A percentile compares a stretch with the other conserved stretches of the same genome.
Conservation (phyloP, 106 monocot species). For the Dactylorhiza incarnata region DNA sequence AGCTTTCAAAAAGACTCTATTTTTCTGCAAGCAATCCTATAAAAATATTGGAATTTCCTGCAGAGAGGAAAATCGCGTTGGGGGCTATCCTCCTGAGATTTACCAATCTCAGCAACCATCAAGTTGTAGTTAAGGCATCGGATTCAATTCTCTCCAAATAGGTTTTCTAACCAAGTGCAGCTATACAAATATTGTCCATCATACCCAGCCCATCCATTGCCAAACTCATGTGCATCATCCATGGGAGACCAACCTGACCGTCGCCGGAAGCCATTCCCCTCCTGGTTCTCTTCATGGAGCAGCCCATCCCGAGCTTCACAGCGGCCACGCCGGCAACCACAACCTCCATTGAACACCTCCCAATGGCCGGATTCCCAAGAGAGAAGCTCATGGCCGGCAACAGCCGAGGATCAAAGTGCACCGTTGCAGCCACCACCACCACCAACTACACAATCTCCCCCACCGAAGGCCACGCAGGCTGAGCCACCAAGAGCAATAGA, state of each 20-base stretch:
- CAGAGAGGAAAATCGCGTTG: not conserved
- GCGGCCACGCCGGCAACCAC: not conserved
- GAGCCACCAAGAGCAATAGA: not conserved
- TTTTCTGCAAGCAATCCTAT: not conserved
- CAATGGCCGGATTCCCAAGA: not conserved
- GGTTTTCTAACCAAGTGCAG: not conserved
- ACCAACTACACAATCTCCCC: not conserved
- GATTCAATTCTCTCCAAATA: constrained; percentile 7
- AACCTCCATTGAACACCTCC: constrained; percentile 4
- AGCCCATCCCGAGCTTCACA: constrained; percentile 5
- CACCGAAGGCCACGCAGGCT: not conserved
- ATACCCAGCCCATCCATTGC: not conserved
- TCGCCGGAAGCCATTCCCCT: constrained; percentile 17
- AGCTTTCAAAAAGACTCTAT: no score
- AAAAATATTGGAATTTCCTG: not conserved
- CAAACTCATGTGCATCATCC: not conserved
- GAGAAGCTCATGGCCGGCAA: not conserved
- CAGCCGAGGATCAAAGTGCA: not conserved
- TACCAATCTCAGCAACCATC: not conserved
- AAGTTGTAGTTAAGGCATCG: not conserved
- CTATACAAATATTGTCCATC: not conserved
- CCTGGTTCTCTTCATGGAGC: constrained; percentile 24
- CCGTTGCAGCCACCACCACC: not conserved
- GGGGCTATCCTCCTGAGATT: not conserved
- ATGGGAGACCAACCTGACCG: constrained; percentile 16